These are phyloP conservation scores for Debaryomyces coudertii DNA, from an alignment of 1,139 yeast species.

Conservation along the genomic window DNA sequence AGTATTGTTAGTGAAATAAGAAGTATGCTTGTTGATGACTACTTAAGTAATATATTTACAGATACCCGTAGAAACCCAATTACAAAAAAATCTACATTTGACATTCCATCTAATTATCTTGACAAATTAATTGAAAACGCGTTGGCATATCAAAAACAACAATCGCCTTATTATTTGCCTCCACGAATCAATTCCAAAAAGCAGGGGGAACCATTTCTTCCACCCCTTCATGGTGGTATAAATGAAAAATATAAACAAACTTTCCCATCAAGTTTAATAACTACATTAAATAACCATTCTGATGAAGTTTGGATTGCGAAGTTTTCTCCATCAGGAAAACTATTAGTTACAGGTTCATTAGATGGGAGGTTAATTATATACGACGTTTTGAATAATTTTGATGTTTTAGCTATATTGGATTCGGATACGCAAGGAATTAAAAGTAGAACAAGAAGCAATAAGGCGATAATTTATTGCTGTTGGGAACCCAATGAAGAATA, in stretches of 20 bases:
- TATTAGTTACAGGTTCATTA: slow-evolving; percentile 74
- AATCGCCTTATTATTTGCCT: slow-evolving; percentile 40
- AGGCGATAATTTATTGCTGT: slow-evolving; percentile 66
- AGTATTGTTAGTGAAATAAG: slow-evolving; percentile 3
- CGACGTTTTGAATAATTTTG: slow-evolving; percentile 61
- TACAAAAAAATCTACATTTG: slow-evolving; percentile 9
- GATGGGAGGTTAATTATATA: slow-evolving; percentile 70
- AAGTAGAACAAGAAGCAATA: slow-evolving; percentile 23
- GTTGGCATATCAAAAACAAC: slow-evolving; percentile 29
- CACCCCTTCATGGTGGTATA: slow-evolving; percentile 11
- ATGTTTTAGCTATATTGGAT: slow-evolving; percentile 36
- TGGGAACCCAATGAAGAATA: slow-evolving; percentile 78
- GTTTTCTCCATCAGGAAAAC: slow-evolving; percentile 78
- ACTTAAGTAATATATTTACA: slow-evolving; percentile 9
- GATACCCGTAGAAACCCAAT: slow-evolving; percentile 1
- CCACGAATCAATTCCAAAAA: slow-evolving; percentile 23
- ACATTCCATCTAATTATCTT: slow-evolving; percentile 30
- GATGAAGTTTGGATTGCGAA: slow-evolving; percentile 86
- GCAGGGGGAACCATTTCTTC: slow-evolving; percentile 7
- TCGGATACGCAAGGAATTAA: slow-evolving; percentile 32
- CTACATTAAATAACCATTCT: slow-evolving; percentile 53
- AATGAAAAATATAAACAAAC: slow-evolving; percentile 26
- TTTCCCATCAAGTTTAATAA: slow-evolving; percentile 49
- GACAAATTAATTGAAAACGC: slow-evolving; percentile 34
- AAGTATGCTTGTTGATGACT: slow-evolving; percentile 9